phyloP scores from a whole-genome alignment of 2,329 filamentous ascomycete species.

The Stemphylium beticola region DNA sequence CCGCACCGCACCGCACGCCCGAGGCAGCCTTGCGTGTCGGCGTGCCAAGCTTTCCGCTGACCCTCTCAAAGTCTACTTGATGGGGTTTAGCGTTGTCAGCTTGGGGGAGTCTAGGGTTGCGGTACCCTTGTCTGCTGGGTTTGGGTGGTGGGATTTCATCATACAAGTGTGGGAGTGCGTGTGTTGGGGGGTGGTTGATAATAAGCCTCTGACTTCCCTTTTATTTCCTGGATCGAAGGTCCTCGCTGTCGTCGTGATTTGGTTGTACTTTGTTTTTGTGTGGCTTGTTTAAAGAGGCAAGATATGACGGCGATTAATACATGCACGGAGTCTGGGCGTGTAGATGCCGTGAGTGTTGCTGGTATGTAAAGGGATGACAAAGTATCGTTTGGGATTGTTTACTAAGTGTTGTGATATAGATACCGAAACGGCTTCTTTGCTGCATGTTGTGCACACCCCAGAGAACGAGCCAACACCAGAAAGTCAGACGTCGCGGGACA shows the following conservation, averaged over 20 bases:
- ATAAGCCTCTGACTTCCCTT: too few species aligned
- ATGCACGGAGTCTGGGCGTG: background rate
- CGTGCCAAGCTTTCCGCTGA: slow-evolving; percentile 3
- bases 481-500: background rate
- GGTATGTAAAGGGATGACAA: background rate
- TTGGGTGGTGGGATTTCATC: background rate
- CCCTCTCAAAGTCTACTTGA: slow-evolving; percentile 4
- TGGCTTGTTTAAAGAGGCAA: background rate
- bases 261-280: background rate
- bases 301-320: background rate
- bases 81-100: slow-evolving; percentile 1
- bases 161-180: too few species aligned
- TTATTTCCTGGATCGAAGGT: background rate
- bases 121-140: background rate
- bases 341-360: background rate
- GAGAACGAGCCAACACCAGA: background rate
- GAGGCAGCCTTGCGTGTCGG: background rate
- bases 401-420: background rate
- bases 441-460: background rate
- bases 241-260: background rate
- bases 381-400: background rate
- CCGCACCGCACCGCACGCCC: too few species aligned
- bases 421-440: background rate
- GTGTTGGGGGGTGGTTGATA: background rate
- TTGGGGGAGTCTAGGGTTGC: background rate